These are phyloP conservation scores for Trametes polyzona DNA, from an alignment of 1,284 basidiomycete genomes.

Conservation along the genomic window DNA sequence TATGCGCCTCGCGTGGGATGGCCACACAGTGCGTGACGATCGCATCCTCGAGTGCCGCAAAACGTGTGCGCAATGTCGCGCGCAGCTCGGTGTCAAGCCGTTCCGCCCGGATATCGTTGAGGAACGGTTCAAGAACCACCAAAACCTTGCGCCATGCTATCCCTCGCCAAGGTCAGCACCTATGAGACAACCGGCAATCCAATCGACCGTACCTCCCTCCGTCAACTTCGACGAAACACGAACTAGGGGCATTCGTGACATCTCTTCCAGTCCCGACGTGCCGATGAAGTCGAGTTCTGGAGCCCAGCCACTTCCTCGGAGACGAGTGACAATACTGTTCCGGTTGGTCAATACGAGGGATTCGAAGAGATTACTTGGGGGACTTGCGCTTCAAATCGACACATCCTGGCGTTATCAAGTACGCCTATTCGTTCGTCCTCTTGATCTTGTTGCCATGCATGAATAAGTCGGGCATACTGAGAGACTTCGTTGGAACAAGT, in stretches of 20 bases:
- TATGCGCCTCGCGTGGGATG: neutral
- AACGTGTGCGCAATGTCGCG: neutral
- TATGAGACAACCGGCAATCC: neutral
- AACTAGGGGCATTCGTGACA: neutral
- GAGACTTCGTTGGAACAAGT: too few species aligned
- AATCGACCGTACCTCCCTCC: neutral
- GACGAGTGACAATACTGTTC: neutral
- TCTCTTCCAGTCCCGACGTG: neutral
- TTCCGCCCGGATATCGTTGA: neutral
- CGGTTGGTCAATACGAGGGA: neutral
- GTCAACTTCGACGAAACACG: slow-evolving; percentile 8
- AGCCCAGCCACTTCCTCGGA: neutral
- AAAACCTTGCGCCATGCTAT: slow-evolving; percentile 7
- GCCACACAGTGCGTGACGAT: slow-evolving; percentile 1
- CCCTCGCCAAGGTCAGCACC: too few species aligned
- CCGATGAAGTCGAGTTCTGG: slow-evolving; percentile 10
- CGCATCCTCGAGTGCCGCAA: neutral
- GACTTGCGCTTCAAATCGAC: neutral
- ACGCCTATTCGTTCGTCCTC: neutral
- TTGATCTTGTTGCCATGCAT: too few species aligned
- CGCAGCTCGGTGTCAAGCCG: neutral
- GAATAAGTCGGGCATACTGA: neutral
- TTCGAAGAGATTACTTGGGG: neutral
- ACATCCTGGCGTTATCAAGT: neutral
- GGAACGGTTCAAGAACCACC: neutral